Percentiles rank a stretch among this genome's conserved stretches.
phyloP scores from a whole-genome alignment of 2,329 filamentous ascomycete species.

The Microcyclospora tardicrescens region DNA sequence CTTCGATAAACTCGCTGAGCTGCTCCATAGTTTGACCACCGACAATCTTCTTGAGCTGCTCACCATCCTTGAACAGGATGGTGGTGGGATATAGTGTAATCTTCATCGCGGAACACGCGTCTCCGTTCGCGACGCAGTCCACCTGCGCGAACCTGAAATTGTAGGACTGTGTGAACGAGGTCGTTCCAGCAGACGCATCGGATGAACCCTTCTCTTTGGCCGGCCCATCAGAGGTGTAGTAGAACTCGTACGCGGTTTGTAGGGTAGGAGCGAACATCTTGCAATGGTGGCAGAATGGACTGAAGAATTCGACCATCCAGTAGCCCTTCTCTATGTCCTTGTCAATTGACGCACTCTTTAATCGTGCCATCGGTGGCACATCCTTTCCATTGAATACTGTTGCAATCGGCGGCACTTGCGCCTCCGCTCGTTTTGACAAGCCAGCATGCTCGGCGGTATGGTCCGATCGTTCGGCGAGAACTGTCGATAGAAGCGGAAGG shows the following conservation, averaged over 20 bases:
- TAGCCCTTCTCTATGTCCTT: slow-evolving; percentile 50
- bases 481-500: slow-evolving; percentile 14
- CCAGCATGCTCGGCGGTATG: slow-evolving; percentile 4
- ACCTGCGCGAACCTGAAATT: slow-evolving; percentile 77
- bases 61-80: slow-evolving; percentile 66
- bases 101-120: slow-evolving; percentile 57
- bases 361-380: slow-evolving; percentile 51
- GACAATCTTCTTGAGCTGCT: slow-evolving; percentile 47
- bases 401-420: slow-evolving; percentile 10
- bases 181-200: slow-evolving; percentile 38
- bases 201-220: slow-evolving; percentile 35
- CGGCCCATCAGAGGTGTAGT: slow-evolving; percentile 71
- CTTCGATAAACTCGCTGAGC: slow-evolving; percentile 61
- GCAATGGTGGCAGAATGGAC: slow-evolving; percentile 54
- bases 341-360: slow-evolving; percentile 46
- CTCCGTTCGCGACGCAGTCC: slow-evolving; percentile 73
- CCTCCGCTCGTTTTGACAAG: slow-evolving; percentile 4
- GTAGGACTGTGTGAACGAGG: slow-evolving; percentile 69
- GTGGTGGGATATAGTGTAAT: slow-evolving; percentile 66
- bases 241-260: slow-evolving; percentile 92
- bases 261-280: slow-evolving; percentile 66
- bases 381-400: slow-evolving; percentile 54
- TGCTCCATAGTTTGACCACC: slow-evolving; percentile 55
- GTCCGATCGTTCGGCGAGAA: slow-evolving; percentile 9
- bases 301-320: slow-evolving; percentile 47